Evolutionary conservation across 2,329 filamentous ascomycete genomes (phyloP).

Genomic region (Hymenoscyphus occultus): DNA sequence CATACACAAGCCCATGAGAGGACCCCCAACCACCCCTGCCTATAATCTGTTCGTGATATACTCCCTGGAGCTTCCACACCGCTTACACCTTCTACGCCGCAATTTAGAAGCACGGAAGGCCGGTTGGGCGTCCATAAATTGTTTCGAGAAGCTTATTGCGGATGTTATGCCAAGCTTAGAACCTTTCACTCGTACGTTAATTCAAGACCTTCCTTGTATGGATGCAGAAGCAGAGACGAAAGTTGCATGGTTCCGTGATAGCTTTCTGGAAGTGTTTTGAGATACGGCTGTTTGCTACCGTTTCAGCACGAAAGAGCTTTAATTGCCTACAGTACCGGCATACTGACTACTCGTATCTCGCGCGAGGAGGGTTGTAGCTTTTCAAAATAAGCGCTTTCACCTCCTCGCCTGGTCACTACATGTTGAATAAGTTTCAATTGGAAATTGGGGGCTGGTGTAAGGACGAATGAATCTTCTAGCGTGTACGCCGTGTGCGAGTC

Average conservation of each 20-base stretch:
- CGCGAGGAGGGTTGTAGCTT: neutral
- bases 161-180: neutral
- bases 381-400: neutral
- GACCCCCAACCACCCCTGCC: neutral
- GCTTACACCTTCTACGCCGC: conserved; percentile 1
- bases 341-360: too few relatives aligned
- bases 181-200: neutral
- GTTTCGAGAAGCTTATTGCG: conserved; percentile 1
- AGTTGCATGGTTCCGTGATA: neutral
- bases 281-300: neutral
- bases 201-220: neutral
- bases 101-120: neutral
- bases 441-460: neutral
- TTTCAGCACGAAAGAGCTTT: neutral
- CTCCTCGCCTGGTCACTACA: neutral
- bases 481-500: too few relatives aligned
- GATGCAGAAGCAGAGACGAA: neutral
- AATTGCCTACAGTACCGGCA: too few relatives aligned
- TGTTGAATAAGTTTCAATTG: neutral
- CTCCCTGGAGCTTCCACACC: neutral
- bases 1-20: neutral
- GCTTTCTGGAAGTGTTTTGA: neutral
- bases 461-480: neutral
- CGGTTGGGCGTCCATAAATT: neutral
- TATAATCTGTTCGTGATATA: neutral